Evolutionary conservation across 1,284 basidiomycete genomes (phyloP), one percentile per base, ranked within the genome.

Genomic region (Marasmius fiardii): DNA sequence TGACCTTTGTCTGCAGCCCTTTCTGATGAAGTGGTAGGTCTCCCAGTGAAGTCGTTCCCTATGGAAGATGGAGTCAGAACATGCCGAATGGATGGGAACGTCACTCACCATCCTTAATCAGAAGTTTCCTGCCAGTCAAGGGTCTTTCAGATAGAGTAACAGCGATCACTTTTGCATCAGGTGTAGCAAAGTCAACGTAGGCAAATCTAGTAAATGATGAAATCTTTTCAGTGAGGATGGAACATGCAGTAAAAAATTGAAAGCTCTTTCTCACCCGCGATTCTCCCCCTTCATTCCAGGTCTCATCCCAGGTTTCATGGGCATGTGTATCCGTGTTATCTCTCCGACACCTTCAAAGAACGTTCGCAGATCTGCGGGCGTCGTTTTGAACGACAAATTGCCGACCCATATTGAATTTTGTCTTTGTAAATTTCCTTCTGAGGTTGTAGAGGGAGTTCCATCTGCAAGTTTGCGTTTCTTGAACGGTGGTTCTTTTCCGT

Each of bases 321-420:
- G 89, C 83, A 92, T 84, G 67, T 90, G 76, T 61, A 91, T 73
- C 44, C 90, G 75, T 23, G 87, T 89, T 59, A 90, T 82, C 66
- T 86, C 87, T 31, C 89, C 85, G 31, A 77, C 85, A 2, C 80
- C 83, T 56, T 84, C 79, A 66, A 97, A 89, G 71, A 93, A 93
- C 18, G 71, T 71, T 47, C 80, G 78, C 28, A 98, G 73, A 7
- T 84, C 75, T 14, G 89, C 86, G 49, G 81, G 73, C 0, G 88
- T 92, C 18, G 95, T 98, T 71, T 91, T 91, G 80, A 92, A 99
- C 18, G 92, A 83, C 67, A 99, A 68, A 71, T 99, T 99, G 45
- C 97, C 96, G 37, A 98, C 86, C 93, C 96, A 99, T 35, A 99
- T 79, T 2, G 92, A 93, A 65, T 93, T 88, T 65, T 92, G 84